Evolutionary conservation across 345 rosid genomes (phyloP), one percentile per base, ranked within the genome.

Genomic region (Theobroma cacao): DNA sequence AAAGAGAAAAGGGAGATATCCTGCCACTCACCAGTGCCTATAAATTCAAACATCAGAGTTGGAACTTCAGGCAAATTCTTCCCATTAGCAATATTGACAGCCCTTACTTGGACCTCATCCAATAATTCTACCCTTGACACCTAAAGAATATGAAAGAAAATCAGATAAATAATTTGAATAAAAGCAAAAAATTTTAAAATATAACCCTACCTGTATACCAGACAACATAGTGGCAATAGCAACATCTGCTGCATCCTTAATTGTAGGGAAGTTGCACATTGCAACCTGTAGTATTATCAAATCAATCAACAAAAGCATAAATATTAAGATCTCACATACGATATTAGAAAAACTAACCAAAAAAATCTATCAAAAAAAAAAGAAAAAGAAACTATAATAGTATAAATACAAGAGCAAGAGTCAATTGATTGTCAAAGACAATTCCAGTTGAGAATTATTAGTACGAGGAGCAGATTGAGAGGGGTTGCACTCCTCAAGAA

Each of bases 221-320:
- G 93, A 86, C 81, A 83, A 68, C 98, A 95, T 91, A 58, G 93
- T 78, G 64, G 91, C 94, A 90, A 93, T 93, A 43, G 99, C 94
- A 83, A 95, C 99, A 79, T 95, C 96, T 78, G 99, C 98, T 50
- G 98, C 99, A 88, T 92, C 99, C 85, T 95, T 93, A 53, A 95
- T 81, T 30, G 98, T 85, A 38, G 97, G 96, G 76, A 93, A 95
- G 86, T 92, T 95, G 79, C 97, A 95, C 92, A 90, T 86, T 80
- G 99, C 98, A 75, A 93, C 98, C 99, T 95, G 89, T 53, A 88
- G 77, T 65, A 74, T 82, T 20, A 62, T 45, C 53, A 60, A 75
- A 7, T 31, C 6, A 48, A 38, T 31, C 34, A 45, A 45, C 22
- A 31, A 47, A 47, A 26, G 34, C 40, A 28, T 30, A 70, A 47